Conservation (phyloP, 202 grass and related monocot species). For the Setaria viridis region DNA sequence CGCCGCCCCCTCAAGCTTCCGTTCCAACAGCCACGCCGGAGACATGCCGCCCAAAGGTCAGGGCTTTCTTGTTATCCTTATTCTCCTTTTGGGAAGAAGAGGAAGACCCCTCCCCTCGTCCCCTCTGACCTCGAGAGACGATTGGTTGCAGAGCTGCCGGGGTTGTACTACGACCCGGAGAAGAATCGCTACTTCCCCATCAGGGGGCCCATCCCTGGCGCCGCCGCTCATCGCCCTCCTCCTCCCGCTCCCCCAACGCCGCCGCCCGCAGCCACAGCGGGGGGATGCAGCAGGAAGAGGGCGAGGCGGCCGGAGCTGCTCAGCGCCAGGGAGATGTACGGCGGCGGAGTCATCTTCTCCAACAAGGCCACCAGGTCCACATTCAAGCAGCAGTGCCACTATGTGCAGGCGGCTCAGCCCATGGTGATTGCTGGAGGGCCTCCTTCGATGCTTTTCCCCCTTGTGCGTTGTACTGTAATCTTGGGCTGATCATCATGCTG, state of each 20-base stretch:
- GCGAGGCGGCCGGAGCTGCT: slow-evolving; percentile 61
- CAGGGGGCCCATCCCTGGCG: slow-evolving; percentile 70
- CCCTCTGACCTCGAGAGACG: slow-evolving; percentile 12
- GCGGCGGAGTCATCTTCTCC: slow-evolving; percentile 57
- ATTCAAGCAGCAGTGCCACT: slow-evolving; percentile 68
- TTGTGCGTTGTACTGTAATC: not conserved
- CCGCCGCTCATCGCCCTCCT: slow-evolving; percentile 41
- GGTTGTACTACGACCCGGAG: slow-evolving; percentile 74
- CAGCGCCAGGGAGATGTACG: slow-evolving; percentile 65
- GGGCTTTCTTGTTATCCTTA: not conserved
- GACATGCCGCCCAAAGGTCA: slow-evolving; percentile 63
- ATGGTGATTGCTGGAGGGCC: slow-evolving; percentile 43
- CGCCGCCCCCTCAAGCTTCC: not conserved
- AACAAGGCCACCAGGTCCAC: slow-evolving; percentile 43
- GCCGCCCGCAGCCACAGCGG: not conserved
- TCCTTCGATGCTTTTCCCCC: not conserved
- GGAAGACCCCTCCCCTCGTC: not conserved
- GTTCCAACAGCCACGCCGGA: slow-evolving; percentile 25
- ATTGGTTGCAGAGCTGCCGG: slow-evolving; percentile 62
- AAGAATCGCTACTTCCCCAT: slow-evolving; percentile 95
- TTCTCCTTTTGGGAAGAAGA: not conserved
- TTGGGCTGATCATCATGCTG: not conserved
- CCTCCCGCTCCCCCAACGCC: slow-evolving; percentile 28
- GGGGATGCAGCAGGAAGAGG: slow-evolving; percentile 36
- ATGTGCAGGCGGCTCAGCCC: slow-evolving; percentile 60